Percentiles rank a stretch among this genome's conserved stretches.
These are phyloP conservation scores for Tilletia horrida DNA, from an alignment of 1,284 basidiomycete genomes.

Conservation along the genomic window DNA sequence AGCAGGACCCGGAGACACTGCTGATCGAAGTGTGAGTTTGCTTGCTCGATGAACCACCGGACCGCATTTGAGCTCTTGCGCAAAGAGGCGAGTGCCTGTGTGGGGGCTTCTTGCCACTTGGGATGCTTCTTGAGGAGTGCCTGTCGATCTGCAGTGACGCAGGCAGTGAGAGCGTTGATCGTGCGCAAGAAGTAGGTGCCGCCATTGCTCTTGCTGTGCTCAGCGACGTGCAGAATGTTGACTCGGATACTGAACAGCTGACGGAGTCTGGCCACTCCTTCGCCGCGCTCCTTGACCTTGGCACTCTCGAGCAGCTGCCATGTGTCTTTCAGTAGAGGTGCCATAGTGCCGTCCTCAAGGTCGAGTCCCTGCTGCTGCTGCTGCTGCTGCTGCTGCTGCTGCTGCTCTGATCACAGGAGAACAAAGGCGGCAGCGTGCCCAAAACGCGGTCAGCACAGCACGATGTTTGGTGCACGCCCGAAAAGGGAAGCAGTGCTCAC, in stretches of 20 bases:
- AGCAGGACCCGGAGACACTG: slow-evolving; percentile 66
- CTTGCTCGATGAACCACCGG: slow-evolving; percentile 68
- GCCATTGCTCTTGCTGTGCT: slow-evolving; percentile 67
- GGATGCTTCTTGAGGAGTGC: slow-evolving; percentile 58
- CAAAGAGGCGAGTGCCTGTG: slow-evolving; percentile 63
- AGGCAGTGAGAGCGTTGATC: slow-evolving; percentile 63
- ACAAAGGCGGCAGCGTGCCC: too few species aligned
- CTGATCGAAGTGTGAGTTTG: slow-evolving; percentile 62
- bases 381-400: too few species aligned
- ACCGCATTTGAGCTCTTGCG: slow-evolving; percentile 66
- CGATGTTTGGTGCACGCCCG: too few species aligned
- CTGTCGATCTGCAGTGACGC: slow-evolving; percentile 37
- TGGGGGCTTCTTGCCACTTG: slow-evolving; percentile 49
- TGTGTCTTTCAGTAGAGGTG: not conserved
- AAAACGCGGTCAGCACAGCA: too few species aligned
- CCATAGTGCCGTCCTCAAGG: not conserved
- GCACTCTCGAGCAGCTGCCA: slow-evolving; percentile 51
- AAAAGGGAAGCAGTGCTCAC: too few species aligned
- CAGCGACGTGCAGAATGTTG: slow-evolving; percentile 62
- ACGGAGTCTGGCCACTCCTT: slow-evolving; percentile 65
- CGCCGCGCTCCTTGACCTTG: slow-evolving; percentile 70
- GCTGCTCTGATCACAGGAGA: too few species aligned
- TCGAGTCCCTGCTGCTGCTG: too few species aligned
- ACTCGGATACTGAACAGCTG: slow-evolving; percentile 64
- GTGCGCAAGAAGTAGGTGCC: slow-evolving; percentile 64